Conservation (phyloP, 2,329 filamentous ascomycete genomes). For the Sphaerulina populicola region DNA sequence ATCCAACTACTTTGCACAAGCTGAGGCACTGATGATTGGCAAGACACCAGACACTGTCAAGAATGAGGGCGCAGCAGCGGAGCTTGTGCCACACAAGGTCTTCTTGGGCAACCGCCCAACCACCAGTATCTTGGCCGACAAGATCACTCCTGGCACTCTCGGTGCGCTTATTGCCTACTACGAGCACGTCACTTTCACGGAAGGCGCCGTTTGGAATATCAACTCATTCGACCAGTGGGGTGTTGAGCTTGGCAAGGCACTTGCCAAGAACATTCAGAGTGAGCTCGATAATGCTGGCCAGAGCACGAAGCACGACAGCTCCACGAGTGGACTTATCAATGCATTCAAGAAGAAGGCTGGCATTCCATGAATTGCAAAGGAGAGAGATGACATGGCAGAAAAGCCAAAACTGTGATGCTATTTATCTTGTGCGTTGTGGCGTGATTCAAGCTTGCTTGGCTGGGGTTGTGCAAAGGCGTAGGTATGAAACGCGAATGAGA, state of each 20-base stretch:
- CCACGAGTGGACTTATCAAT: constrained; percentile 79
- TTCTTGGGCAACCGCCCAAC: constrained; percentile 97
- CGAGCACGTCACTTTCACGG: constrained; percentile 95
- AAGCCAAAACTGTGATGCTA: constrained; percentile 10
- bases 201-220: constrained; percentile 98
- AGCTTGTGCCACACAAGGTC: constrained; percentile 93
- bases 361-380: constrained; percentile 17
- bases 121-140: constrained; percentile 83
- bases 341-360: constrained; percentile 76
- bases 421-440: not conserved
- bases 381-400: not conserved
- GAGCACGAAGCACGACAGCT: constrained; percentile 69
- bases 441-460: constrained; percentile 6
- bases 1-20: constrained; percentile 84
- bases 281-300: constrained; percentile 76
- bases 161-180: constrained; percentile 97
- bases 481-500: constrained; percentile 3
- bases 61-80: constrained; percentile 62
- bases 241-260: constrained; percentile 91
- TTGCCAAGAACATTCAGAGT: constrained; percentile 61
- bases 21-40: constrained; percentile 79
- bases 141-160: constrained; percentile 88
- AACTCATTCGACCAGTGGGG: constrained; percentile 99
- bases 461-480: constrained; percentile 1
- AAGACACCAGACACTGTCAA: constrained; percentile 75